Evolutionary conservation across 169 alveolate genomes (phyloP).

Genomic region (Babesia caballi): DNA sequence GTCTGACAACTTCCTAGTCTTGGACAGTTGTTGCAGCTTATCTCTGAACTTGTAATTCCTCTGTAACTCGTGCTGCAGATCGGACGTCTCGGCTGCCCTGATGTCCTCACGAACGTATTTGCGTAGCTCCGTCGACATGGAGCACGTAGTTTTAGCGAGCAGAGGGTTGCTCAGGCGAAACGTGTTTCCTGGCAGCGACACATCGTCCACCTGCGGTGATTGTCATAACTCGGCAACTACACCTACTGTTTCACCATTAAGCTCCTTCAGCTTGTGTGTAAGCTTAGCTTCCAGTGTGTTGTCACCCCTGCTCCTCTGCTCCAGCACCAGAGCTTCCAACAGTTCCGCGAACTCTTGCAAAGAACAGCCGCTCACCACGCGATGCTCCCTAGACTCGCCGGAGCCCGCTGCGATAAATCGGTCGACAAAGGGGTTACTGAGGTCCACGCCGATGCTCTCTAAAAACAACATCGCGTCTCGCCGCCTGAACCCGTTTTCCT

Average conservation of each 20-base stretch:
- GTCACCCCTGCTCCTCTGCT: conserved; percentile 8
- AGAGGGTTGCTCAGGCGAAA: conserved; percentile 37
- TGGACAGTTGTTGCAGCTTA: conserved; percentile 24
- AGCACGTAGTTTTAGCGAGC: background rate
- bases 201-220: background rate
- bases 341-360: conserved; percentile 49
- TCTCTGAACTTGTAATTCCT: conserved; percentile 1
- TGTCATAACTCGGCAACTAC: background rate
- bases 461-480: conserved; percentile 41
- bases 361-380: conserved; percentile 51
- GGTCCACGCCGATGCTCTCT: conserved; percentile 9
- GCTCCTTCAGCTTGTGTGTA: background rate
- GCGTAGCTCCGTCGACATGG: conserved; percentile 16
- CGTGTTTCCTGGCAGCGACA: background rate
- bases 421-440: conserved; percentile 1
- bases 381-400: conserved; percentile 34
- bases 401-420: conserved; percentile 20
- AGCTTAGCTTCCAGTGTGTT: conserved; percentile 4
- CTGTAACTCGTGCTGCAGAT: conserved; percentile 24
- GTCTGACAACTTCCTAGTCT: conserved; percentile 2
- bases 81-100: background rate
- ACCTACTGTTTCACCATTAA: conserved; percentile 8
- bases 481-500: conserved; percentile 51
- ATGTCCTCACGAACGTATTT: conserved; percentile 11
- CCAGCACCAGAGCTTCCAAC: conserved; percentile 42